Conservation (phyloP, 495 filamentous ascomycete genomes). For the Aspergillus wentii region DNA sequence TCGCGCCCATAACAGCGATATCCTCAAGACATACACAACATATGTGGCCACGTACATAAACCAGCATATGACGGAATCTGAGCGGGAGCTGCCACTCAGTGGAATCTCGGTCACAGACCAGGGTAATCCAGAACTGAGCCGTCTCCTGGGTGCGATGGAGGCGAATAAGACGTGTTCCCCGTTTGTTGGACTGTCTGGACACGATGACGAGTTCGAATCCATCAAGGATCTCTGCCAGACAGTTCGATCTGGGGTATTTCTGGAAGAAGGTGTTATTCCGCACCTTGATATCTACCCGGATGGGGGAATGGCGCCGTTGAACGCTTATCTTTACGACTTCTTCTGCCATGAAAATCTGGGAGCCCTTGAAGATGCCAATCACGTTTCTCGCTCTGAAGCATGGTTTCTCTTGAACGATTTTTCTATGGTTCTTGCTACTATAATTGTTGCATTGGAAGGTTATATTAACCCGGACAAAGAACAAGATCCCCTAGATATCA, state of each 20-base stretch:
- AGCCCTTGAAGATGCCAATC: constrained; percentile 53
- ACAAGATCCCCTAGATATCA: neutral
- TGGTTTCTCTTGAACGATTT: constrained; percentile 70
- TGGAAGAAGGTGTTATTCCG: constrained; percentile 67
- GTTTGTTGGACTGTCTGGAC: constrained; percentile 68
- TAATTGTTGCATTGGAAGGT: constrained; percentile 50
- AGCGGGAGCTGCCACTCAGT: constrained; percentile 56
- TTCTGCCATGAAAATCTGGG: constrained; percentile 61
- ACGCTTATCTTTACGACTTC: constrained; percentile 73
- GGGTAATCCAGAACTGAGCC: constrained; percentile 6
- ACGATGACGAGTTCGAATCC: constrained; percentile 53
- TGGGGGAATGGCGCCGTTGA: constrained; percentile 46
- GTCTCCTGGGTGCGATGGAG: constrained; percentile 10
- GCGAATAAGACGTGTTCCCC: constrained; percentile 49
- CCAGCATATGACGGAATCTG: constrained; percentile 51
- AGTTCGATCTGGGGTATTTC: constrained; percentile 59
- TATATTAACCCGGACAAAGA: neutral
- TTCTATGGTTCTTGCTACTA: constrained; percentile 62
- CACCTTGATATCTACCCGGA: constrained; percentile 54
- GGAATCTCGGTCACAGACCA: constrained; percentile 36
- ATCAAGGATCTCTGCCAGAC: constrained; percentile 60
- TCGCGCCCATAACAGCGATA: constrained; percentile 55
- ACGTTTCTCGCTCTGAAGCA: constrained; percentile 55
- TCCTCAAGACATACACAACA: constrained; percentile 55
- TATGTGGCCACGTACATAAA: constrained; percentile 66